These are phyloP conservation scores for Prunus campanulata DNA, from an alignment of 306 rosid genomes.

Conservation along the genomic window DNA sequence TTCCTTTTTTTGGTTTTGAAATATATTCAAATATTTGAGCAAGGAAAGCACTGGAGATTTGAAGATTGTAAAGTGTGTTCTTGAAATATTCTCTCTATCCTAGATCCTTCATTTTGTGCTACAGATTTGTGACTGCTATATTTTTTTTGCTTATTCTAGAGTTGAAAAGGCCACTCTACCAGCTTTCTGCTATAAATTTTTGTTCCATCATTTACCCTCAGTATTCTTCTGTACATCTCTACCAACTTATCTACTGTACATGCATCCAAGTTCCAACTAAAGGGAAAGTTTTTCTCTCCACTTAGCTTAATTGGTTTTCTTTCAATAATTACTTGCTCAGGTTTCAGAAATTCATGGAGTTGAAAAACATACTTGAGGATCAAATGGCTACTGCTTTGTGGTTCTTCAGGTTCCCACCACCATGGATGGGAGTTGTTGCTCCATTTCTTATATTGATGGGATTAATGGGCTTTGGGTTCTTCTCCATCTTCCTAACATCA, in stretches of 20 bases:
- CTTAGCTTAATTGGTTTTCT: neutral
- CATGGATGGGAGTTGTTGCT: slow-evolving; percentile 50
- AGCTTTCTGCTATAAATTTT: slow-evolving; percentile 10
- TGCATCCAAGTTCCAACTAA: slow-evolving; percentile 3
- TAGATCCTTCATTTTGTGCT: slow-evolving; percentile 1
- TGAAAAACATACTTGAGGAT: slow-evolving; percentile 38
- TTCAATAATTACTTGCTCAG: slow-evolving; percentile 16
- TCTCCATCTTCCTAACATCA: slow-evolving; percentile 44
- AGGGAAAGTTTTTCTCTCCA: slow-evolving; percentile 12
- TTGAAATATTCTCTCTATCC: neutral
- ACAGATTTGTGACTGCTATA: neutral
- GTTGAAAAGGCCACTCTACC: neutral
- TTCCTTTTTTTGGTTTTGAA: neutral
- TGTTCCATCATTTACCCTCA: neutral
- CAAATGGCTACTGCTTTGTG: slow-evolving; percentile 58
- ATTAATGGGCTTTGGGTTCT: slow-evolving; percentile 42
- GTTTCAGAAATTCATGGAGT: slow-evolving; percentile 41
- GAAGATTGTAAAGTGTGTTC: no score
- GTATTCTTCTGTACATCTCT: slow-evolving; percentile 4
- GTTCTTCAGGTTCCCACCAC: slow-evolving; percentile 46
- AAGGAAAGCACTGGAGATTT: neutral
- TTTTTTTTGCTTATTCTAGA: neutral
- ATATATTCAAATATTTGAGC: neutral
- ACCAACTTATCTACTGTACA: slow-evolving; percentile 22
- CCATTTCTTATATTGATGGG: slow-evolving; percentile 43